Base-by-base conservation (phyloP, 805 yeast genomes). In the Metschnikowia bowlesiae region DNA sequence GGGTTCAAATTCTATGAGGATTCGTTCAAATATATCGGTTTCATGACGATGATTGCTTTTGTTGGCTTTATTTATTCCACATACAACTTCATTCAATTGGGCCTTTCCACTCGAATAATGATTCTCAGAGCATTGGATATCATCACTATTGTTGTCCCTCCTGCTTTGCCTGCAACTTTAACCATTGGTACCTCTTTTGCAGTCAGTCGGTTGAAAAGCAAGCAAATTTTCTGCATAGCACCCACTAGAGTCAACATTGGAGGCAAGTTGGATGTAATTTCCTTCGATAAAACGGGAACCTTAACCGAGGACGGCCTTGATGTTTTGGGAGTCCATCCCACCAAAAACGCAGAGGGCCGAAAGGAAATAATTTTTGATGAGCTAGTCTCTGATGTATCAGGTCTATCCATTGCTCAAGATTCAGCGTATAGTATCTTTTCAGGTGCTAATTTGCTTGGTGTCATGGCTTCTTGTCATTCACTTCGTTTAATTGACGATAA, bases 211-310 rank as follows among this genome's bases (percentile, higher is more conserved):
- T 73, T 94, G 54, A 83, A 89, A 54, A 56, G 57, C 34, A 79
- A 80, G 52, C 73, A 79, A 38, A 84, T 95, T 1, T 94, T 84
- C 60, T 94, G 99, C 66, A 92, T 92, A 49, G 83, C 97, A 1
- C 99, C 99, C 2, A 88, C 94, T 1, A 79, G 96, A 53, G 94
- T 95, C 43, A 94, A 94, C 62, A 84, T 94, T n/a, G 97, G 96
- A 34, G 99, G 99, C 8, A 90, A 94, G 59, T 64, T 94, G 28
- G 97, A 92, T 63, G 81, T 88, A 3, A 75, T 89, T 62, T 90
- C 96, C 61, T 94, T 94, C 67, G 99, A 94, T 70, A 94, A 94
- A 64, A 94, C 99, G 0, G 99, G 99, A 2, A 94, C 99, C 0
- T 73, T 94, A 55, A 94, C 99, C 0, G 98, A 94, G 62, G 99